Evolutionary conservation across 2,329 filamentous ascomycete species (phyloP).

Genomic region (Alternaria triticimaculans): DNA sequence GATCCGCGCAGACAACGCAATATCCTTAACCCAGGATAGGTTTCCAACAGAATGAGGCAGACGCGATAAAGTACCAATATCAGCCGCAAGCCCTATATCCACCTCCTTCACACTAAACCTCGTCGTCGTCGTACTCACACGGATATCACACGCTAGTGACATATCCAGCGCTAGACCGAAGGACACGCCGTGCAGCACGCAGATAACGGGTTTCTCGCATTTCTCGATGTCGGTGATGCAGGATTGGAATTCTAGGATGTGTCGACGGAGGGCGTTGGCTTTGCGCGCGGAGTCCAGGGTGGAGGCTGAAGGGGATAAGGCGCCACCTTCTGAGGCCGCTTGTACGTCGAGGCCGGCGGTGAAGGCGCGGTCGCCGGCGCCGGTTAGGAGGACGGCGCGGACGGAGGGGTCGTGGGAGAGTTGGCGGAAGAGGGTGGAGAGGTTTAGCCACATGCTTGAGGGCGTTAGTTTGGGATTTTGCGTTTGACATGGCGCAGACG

Average conservation of each 20-base stretch:
- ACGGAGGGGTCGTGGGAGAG: conserved; percentile 76
- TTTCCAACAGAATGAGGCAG: conserved; percentile 76
- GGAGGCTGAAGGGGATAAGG: conserved; percentile 46
- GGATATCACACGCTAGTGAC: conserved; percentile 72
- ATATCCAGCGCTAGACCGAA: conserved; percentile 57
- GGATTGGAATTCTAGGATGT: conserved; percentile 81
- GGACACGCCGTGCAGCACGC: conserved; percentile 44
- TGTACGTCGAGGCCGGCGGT: conserved; percentile 84
- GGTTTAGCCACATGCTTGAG: conserved; percentile 80
- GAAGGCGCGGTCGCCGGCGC: conserved; percentile 83
- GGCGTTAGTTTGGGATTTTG: neutral
- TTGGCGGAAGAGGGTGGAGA: conserved; percentile 72
- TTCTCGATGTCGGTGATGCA: conserved; percentile 78
- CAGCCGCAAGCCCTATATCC: conserved; percentile 80
- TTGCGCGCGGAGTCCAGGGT: conserved; percentile 68
- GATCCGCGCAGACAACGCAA: conserved; percentile 72
- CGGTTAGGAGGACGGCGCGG: conserved; percentile 79
- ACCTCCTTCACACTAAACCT: conserved; percentile 80
- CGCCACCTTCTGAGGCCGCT: conserved; percentile 65
- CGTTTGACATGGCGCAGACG: no score
- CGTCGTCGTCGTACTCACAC: conserved; percentile 66
- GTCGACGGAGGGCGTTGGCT: conserved; percentile 60
- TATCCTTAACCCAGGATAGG: conserved; percentile 79
- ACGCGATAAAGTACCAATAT: conserved; percentile 76
- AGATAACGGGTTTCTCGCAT: conserved; percentile 75